A percentile compares a stretch with the other conserved stretches of the same genome.
phyloP scores from a whole-genome alignment of 768 basidiomycete species.

The Albatrellus ellisii region DNA sequence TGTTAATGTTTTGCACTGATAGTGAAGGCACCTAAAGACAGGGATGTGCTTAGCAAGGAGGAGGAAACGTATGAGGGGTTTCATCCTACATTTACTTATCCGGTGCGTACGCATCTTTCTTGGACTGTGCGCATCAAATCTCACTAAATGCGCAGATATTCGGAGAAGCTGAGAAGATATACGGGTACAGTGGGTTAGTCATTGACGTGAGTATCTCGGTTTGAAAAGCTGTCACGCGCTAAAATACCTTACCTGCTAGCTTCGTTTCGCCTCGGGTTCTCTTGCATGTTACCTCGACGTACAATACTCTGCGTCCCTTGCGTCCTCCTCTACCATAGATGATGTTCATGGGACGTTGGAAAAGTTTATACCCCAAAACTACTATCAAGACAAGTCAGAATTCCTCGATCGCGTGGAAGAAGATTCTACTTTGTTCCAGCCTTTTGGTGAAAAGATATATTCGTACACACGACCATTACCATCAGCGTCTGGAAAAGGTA shows the following conservation, averaged over 20 bases:
- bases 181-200: constrained; percentile 76
- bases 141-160: constrained; percentile 51
- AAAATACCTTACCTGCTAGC: constrained; percentile 27
- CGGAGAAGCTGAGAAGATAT: constrained; percentile 93
- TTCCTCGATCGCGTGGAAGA: constrained; percentile 63
- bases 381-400: constrained; percentile 47
- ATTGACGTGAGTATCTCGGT: constrained; percentile 52
- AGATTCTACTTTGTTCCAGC: constrained; percentile 70
- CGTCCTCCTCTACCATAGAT: constrained; percentile 57
- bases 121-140: neutral
- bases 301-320: constrained; percentile 53
- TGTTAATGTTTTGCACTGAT: constrained; percentile 2
- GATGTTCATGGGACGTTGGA: constrained; percentile 72
- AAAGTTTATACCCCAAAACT: constrained; percentile 73
- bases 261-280: constrained; percentile 81
- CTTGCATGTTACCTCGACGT: constrained; percentile 65
- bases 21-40: constrained; percentile 68
- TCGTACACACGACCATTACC: constrained; percentile 56
- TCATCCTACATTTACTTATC: constrained; percentile 88
- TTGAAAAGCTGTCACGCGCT: neutral
- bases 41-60: constrained; percentile 36
- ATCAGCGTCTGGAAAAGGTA: constrained; percentile 44
- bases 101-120: constrained; percentile 38
- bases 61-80: constrained; percentile 59
- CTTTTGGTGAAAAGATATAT: constrained; percentile 61